These are phyloP conservation scores for Noccaea bulbosa DNA, from an alignment of 345 rosid species.

Conservation along the genomic window DNA sequence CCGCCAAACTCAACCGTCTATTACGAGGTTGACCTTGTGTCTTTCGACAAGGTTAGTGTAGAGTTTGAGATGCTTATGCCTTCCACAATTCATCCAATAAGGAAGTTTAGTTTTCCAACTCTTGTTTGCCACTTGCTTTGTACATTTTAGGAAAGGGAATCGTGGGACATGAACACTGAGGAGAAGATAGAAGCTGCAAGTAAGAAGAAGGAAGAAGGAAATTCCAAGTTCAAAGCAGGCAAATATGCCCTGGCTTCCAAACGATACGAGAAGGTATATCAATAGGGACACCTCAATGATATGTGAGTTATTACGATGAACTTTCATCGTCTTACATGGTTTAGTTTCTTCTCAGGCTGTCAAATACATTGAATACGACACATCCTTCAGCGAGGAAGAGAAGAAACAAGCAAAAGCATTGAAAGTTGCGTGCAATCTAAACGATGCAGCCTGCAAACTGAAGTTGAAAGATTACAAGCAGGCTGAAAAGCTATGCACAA, in stretches of 20 bases:
- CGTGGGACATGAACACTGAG: conserved; percentile 92
- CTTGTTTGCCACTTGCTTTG: too few species aligned
- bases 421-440: conserved; percentile 84
- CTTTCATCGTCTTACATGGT: conserved; percentile 5
- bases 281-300: neutral
- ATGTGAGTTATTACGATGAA: neutral
- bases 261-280: conserved; percentile 86
- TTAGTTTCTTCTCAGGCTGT: conserved; percentile 61
- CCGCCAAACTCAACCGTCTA: conserved; percentile 73
- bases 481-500: conserved; percentile 78
- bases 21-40: conserved; percentile 77
- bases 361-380: conserved; percentile 74
- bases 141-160: conserved; percentile 88
- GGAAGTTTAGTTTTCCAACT: neutral
- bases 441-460: conserved; percentile 87
- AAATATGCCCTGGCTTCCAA: conserved; percentile 78
- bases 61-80: neutral
- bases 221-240: conserved; percentile 73
- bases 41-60: conserved; percentile 70
- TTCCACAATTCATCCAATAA: neutral
- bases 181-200: conserved; percentile 92
- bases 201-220: conserved; percentile 96
- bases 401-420: conserved; percentile 76
- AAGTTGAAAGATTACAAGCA: conserved; percentile 79
- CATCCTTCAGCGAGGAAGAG: conserved; percentile 80